Base-by-base conservation (phyloP, 345 rosid species). In the Litchi chinensis region DNA sequence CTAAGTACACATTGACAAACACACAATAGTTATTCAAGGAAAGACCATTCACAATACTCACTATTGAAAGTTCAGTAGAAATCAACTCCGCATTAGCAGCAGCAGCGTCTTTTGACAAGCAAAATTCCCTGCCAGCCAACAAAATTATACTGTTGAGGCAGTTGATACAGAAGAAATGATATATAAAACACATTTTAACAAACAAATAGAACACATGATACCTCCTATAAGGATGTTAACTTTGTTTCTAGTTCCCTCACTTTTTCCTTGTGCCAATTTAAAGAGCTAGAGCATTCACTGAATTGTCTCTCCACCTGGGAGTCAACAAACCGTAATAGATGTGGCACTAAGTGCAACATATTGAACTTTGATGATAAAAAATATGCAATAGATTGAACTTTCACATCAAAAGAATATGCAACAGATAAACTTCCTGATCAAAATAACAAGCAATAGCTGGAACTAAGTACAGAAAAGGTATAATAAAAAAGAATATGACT, bases 51-150 rank as follows among this genome's bases (percentile, higher is more conserved):
- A 22, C 1, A 65, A 18, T 66, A 87, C 97, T 88, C 87, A 95
- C 99, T 5, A 96, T 96, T 41, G 88, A 82, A 68, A 96, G 87
- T 81, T 96, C 99, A 76, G 93, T 93, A 81, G 83, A 85, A 77
- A 84, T 89, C 82, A 90, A 92, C 82, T 94, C n/a, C n/a, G n/a
- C 98, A 81, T 85, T 90, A 79, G 91, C 85, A 41, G 93, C 84
- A 54, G 94, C 91, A 75, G 91, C 82, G 67, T 91, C 94, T 81
- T 89, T 94, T 48, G 90, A 84, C 18, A 90, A 89, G 86, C 85
- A 84, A 66, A 89, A 85, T 65, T 96, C 99, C 99, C 93, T 81
- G 68, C 64, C 6, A 1, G 15, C 13, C 19, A 37, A 81, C 43
- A 83, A 69, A 87, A 60, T 52, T 75, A 41, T 56, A 26, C 28